Evolutionary conservation across 441 rosid genomes (phyloP).

Genomic region (Eutrema salsugineum): DNA sequence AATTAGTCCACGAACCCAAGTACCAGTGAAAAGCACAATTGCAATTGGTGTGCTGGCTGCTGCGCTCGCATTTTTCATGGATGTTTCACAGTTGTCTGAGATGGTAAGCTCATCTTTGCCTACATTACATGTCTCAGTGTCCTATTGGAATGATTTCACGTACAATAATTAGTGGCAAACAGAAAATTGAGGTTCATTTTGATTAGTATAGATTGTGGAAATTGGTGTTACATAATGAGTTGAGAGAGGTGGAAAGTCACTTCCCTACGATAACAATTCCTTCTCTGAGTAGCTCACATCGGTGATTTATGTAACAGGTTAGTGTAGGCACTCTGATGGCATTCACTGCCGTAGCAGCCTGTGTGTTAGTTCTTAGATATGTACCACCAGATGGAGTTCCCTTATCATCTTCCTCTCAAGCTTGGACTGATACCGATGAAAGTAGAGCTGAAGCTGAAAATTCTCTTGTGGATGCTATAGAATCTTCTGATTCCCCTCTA

Average conservation of each 20-base stretch:
- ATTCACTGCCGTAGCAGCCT: slow-evolving; percentile 74
- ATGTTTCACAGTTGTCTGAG: slow-evolving; percentile 81
- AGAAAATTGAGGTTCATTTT: slow-evolving; percentile 4
- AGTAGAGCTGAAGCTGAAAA: slow-evolving; percentile 23
- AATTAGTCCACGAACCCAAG: slow-evolving; percentile 59
- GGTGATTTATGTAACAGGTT: slow-evolving; percentile 47
- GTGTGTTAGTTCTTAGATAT: slow-evolving; percentile 76
- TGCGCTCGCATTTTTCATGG: slow-evolving; percentile 75
- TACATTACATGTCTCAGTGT: not conserved
- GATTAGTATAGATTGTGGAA: not conserved
- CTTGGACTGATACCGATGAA: slow-evolving; percentile 37
- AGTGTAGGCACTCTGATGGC: slow-evolving; percentile 92
- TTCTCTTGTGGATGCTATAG: slow-evolving; percentile 27
- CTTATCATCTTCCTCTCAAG: slow-evolving; percentile 50
- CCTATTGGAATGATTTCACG: not conserved
- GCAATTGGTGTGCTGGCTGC: slow-evolving; percentile 65
- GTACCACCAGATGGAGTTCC: slow-evolving; percentile 80
- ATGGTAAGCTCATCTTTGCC: slow-evolving; percentile 53
- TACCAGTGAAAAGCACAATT: slow-evolving; percentile 81
- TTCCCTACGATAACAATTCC: not conserved
- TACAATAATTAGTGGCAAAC: slow-evolving; percentile 5
- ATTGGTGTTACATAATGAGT: not conserved
- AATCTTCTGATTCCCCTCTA: slow-evolving; percentile 39
- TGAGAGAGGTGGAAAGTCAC: not conserved
- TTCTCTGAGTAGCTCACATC: slow-evolving; percentile 7